Evolutionary conservation across 768 basidiomycete genomes (phyloP).

Genomic region (Dioszegia crocea): DNA sequence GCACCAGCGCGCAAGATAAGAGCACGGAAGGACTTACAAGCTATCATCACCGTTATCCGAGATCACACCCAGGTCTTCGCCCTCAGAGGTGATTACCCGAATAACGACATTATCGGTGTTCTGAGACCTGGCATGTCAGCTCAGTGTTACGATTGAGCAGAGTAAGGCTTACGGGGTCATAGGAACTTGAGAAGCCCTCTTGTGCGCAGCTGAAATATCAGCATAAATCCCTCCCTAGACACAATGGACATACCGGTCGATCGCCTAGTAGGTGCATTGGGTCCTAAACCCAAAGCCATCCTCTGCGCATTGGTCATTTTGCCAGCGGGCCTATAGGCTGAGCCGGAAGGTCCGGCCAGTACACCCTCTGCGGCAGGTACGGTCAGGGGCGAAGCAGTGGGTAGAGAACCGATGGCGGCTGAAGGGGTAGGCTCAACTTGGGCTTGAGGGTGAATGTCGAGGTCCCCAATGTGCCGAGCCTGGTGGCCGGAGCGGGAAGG

Average conservation of each 20-base stretch:
- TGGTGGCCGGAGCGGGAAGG: not conserved
- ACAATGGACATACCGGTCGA: conserved; percentile 9
- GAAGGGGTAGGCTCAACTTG: not conserved
- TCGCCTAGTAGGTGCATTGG: conserved; percentile 32
- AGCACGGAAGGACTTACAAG: not conserved
- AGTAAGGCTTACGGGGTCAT: conserved; percentile 1
- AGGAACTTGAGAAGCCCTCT: not conserved
- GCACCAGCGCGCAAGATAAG: not conserved
- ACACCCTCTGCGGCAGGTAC: not conserved
- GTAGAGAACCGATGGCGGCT: not conserved
- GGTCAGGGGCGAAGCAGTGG: not conserved
- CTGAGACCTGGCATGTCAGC: too few species aligned
- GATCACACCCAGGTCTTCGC: not conserved
- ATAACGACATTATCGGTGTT: not conserved
- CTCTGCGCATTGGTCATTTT: conserved; percentile 31
- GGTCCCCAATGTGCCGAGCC: not conserved
- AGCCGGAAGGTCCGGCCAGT: not conserved
- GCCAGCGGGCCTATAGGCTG: not conserved
- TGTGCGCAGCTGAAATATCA: not conserved
- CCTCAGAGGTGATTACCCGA: not conserved
- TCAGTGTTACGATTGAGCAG: not conserved
- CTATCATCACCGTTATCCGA: not conserved
- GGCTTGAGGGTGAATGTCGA: not conserved
- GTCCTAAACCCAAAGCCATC: conserved; percentile 24
- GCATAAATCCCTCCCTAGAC: not conserved